Evolutionary conservation across 257 asterid species (phyloP).

Genomic region (Lycium ferocissimum): DNA sequence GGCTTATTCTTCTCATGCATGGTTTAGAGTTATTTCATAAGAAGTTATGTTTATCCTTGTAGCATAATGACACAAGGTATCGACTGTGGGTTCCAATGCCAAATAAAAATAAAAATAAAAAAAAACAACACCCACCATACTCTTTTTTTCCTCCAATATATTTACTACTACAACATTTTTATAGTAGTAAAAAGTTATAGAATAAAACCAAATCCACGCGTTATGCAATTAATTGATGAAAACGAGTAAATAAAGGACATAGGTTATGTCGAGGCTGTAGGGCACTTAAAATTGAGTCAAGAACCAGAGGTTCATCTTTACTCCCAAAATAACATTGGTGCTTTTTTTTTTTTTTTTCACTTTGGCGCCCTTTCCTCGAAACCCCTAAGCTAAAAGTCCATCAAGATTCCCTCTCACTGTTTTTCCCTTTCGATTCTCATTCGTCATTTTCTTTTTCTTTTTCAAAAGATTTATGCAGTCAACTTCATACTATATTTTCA

Average conservation of each 20-base stretch:
- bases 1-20: too few relatives aligned
- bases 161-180: too few relatives aligned
- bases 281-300: background rate
- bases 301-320: conserved; percentile 25
- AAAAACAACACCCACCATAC: too few relatives aligned
- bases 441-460: background rate
- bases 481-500: conserved; percentile 2
- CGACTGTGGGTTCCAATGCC: too few relatives aligned
- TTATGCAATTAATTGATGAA: background rate
- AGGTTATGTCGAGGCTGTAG: background rate
- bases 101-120: too few relatives aligned
- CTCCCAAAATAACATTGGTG: background rate
- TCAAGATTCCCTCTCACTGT: conserved; percentile 45
- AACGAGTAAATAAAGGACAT: background rate
- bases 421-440: conserved; percentile 28
- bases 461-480: conserved; percentile 28
- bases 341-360: conserved; percentile 14
- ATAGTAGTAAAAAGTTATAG: too few relatives aligned
- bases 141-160: too few relatives aligned
- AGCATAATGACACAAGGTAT: too few relatives aligned
- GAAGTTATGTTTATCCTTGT: too few relatives aligned
- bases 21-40: too few relatives aligned
- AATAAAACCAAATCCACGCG: background rate
- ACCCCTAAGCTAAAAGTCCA: conserved; percentile 30
- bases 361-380: conserved; percentile 67